Evolutionary conservation across 768 basidiomycete species (phyloP).

Genomic region (Tylopilus sp.): DNA sequence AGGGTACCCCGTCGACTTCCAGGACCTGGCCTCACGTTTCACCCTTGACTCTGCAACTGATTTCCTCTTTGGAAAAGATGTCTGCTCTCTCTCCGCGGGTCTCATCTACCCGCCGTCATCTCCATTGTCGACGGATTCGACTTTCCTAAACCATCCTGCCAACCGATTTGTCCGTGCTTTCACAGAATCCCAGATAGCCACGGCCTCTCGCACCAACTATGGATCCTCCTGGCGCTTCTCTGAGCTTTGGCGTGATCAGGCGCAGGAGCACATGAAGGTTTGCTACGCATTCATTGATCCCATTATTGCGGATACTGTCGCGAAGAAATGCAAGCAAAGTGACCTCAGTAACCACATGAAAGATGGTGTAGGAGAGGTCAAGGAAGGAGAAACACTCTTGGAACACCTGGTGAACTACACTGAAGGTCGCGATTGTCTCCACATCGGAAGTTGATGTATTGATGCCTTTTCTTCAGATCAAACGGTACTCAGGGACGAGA

Average conservation of each 20-base stretch:
- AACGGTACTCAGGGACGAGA: conserved; percentile 24
- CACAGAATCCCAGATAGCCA: conserved; percentile 32
- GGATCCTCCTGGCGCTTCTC: conserved; percentile 42
- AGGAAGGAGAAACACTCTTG: conserved; percentile 44
- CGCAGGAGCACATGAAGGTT: conserved; percentile 37
- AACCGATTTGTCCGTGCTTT: conserved; percentile 41
- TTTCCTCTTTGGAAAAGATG: conserved; percentile 49
- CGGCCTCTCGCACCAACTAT: conserved; percentile 32
- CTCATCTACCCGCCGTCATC: conserved; percentile 32
- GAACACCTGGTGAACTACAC: conserved; percentile 53
- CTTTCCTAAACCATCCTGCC: conserved; percentile 28
- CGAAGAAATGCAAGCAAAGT: conserved; percentile 28
- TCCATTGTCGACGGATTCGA: conserved; percentile 19
- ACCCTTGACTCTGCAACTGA: conserved; percentile 57
- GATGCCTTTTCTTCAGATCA: conserved; percentile 16
- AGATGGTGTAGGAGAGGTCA: conserved; percentile 24
- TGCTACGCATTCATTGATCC: conserved; percentile 48
- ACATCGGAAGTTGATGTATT: background rate
- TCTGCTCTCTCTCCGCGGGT: conserved; percentile 36
- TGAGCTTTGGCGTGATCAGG: conserved; percentile 42
- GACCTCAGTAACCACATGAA: conserved; percentile 2
- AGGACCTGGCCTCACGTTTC: conserved; percentile 43
- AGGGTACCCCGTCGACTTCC: conserved; percentile 41
- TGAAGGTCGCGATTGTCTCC: conserved; percentile 38
- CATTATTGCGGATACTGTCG: conserved; percentile 41